Conservation (phyloP, 306 rosid species). For the Datisca glomerata region DNA sequence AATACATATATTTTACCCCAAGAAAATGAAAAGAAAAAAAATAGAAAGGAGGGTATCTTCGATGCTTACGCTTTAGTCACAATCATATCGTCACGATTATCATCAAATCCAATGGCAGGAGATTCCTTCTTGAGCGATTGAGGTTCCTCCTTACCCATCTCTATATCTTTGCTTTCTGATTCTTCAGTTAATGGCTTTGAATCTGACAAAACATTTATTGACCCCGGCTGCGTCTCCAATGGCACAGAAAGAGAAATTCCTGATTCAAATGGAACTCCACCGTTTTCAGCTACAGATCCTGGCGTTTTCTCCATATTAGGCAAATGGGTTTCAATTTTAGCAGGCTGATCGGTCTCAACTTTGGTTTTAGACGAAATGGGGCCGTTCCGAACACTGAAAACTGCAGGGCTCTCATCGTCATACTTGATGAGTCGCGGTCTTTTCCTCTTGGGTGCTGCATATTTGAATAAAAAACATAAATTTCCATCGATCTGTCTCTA, state of each 20-base stretch:
- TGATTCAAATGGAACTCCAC: slow-evolving; percentile 15
- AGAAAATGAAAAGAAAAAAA: slow-evolving; percentile 1
- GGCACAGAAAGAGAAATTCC: slow-evolving; percentile 20
- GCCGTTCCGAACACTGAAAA: slow-evolving; percentile 30
- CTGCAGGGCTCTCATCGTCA: slow-evolving; percentile 45
- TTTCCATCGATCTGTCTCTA: slow-evolving; percentile 5
- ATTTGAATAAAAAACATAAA: slow-evolving; percentile 5
- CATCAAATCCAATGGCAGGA: slow-evolving; percentile 35
- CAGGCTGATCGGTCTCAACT: slow-evolving; percentile 36
- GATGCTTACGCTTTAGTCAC: slow-evolving; percentile 70
- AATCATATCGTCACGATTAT: slow-evolving; percentile 44
- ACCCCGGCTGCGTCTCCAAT: slow-evolving; percentile 32
- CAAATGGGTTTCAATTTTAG: slow-evolving; percentile 30
- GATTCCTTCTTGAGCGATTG: slow-evolving; percentile 71
- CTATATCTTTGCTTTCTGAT: slow-evolving; percentile 37
- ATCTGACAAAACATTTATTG: slow-evolving; percentile 20
- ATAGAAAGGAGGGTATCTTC: slow-evolving; percentile 4
- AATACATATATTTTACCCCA: too few species aligned
- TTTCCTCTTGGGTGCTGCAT: slow-evolving; percentile 83
- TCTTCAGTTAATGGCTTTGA: slow-evolving; percentile 35
- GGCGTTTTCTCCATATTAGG: slow-evolving; percentile 33
- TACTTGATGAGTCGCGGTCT: slow-evolving; percentile 65
- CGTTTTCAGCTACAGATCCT: slow-evolving; percentile 52
- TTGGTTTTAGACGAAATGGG: slow-evolving; percentile 37
- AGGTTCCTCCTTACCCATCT: slow-evolving; percentile 41